Evolutionary conservation across 495 filamentous ascomycete genomes (phyloP), one percentile per base, ranked within the genome.

Genomic region (Lophiostoma macrostomum): DNA sequence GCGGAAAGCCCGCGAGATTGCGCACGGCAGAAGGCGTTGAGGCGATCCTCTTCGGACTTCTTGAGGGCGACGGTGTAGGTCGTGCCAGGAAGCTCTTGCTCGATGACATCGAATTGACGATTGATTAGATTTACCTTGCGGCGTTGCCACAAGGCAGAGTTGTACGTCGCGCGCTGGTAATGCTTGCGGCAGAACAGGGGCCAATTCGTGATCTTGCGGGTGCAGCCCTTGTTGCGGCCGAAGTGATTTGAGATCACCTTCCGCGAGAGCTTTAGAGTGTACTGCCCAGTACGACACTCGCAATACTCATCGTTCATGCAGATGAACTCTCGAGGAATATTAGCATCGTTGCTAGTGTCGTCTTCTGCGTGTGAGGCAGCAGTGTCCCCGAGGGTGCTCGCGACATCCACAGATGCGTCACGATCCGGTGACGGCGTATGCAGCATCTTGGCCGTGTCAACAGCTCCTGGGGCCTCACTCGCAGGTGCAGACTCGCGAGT

Each of bases 221-320:
- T 64, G 44, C 51, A 56, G n/a, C 41, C 50, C 30, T 64, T 64
- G 56, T 64, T 64, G 10, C 60, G 28, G n/a, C 60, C 60, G 32
- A 64, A 64, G 44, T 59, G 55, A 36, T 64, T 35, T 1, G 60
- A 64, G 38, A 64, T 64, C 5, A 56, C 46, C 36, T 64, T 64
- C 45, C 60, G 60, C 16, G 56, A 45, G 24, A 59, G 29, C 8
- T 30, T 29, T 18, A 54, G 32, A 11, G 37, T 56, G 50, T 43
- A 51, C 25, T 64, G 60, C 36, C 60, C 60, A 19, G 60, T 59
- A 8, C 35, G 32, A 30, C 60, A 64, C 14, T 56, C 16, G 40
- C 20, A 31, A 19, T 54, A 34, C 18, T 46, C 39, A 41, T 56
- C 43, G 36, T 41, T 40, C 24, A 45, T 49, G 47, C 60, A 64